Percentiles rank a stretch among this genome's conserved stretches.
Evolutionary conservation across 1,139 yeast species (phyloP).

Genomic region (Debaryomyces singareniensis): DNA sequence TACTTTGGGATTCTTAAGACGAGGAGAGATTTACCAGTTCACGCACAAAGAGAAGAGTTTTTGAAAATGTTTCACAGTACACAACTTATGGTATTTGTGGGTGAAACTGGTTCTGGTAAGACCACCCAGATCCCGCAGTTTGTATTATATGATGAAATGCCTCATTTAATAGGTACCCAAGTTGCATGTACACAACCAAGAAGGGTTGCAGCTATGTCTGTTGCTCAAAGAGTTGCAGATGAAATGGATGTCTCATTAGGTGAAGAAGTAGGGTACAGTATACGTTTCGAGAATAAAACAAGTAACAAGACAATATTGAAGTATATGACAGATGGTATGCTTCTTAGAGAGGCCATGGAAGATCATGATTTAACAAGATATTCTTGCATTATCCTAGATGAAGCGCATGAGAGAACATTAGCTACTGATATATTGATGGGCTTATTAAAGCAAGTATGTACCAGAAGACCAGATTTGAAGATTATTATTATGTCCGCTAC

Average conservation of each 20-base stretch:
- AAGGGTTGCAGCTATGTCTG: constrained; percentile 97
- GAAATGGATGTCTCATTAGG: constrained; percentile 92
- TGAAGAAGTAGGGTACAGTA: constrained; percentile 87
- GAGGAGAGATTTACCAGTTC: constrained; percentile 89
- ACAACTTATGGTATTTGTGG: constrained; percentile 96
- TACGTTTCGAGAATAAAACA: constrained; percentile 90
- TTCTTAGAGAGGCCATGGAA: constrained; percentile 94
- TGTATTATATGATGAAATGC: constrained; percentile 88
- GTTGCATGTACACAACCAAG: constrained; percentile 98
- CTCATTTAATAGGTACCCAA: constrained; percentile 69
- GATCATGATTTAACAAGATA: constrained; percentile 78
- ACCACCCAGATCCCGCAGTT: constrained; percentile 97
- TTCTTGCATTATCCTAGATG: constrained; percentile 90
- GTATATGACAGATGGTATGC: constrained; percentile 99
- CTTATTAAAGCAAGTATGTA: constrained; percentile 71
- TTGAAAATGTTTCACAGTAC: constrained; percentile 74
- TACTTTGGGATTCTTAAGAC: constrained; percentile 72
- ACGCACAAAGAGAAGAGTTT: constrained; percentile 87
- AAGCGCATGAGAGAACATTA: constrained; percentile 96
- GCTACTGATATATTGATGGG: constrained; percentile 98
- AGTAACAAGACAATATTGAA: constrained; percentile 74
- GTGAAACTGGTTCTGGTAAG: constrained; percentile 98
- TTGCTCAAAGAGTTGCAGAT: constrained; percentile 92
- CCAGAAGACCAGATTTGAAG: constrained; percentile 80
- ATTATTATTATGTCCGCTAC: constrained; percentile 97